Evolutionary conservation across 352 stramenopile species (phyloP).

Genomic region (Ochromonadaceae sp.): DNA sequence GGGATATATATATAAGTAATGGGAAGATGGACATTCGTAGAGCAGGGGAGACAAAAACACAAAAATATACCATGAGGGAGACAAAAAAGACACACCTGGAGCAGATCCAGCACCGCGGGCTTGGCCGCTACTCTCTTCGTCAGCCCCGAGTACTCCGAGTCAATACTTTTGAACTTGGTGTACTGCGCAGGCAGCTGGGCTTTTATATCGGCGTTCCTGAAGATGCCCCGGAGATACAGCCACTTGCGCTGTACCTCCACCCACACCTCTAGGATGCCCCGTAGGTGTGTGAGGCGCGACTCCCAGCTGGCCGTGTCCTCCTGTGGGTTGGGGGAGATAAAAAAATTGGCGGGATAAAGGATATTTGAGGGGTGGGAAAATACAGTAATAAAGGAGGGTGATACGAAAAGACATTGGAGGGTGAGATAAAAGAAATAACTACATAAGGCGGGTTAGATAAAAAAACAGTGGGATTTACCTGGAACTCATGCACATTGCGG

Average conservation of each 20-base stretch:
- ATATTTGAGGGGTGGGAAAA: too few species aligned
- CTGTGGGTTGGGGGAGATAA: too few species aligned
- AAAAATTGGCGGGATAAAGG: too few species aligned
- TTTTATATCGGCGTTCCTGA: constrained; percentile 92
- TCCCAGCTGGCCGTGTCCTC: constrained; percentile 93
- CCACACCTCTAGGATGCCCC: constrained; percentile 94
- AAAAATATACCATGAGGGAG: not conserved
- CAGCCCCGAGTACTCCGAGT: constrained; percentile 93
- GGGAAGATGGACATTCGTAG: too few species aligned
- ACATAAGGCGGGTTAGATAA: too few species aligned
- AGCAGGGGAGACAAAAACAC: not conserved
- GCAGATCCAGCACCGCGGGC: constrained; percentile 84
- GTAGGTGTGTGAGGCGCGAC: constrained; percentile 87
- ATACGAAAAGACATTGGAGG: too few species aligned
- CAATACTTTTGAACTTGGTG: constrained; percentile 91
- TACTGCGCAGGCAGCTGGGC: constrained; percentile 87
- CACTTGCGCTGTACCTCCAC: constrained; percentile 98
- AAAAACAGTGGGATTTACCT: too few species aligned
- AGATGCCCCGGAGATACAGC: constrained; percentile 99
- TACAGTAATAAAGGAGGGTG: too few species aligned
- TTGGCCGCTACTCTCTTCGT: constrained; percentile 93
- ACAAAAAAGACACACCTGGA: constrained; percentile 25
- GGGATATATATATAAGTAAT: too few species aligned
- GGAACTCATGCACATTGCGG: constrained; percentile 64
- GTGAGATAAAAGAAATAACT: too few species aligned